Base-by-base conservation (phyloP, 768 basidiomycete genomes). In the Lactifluus echinatus region DNA sequence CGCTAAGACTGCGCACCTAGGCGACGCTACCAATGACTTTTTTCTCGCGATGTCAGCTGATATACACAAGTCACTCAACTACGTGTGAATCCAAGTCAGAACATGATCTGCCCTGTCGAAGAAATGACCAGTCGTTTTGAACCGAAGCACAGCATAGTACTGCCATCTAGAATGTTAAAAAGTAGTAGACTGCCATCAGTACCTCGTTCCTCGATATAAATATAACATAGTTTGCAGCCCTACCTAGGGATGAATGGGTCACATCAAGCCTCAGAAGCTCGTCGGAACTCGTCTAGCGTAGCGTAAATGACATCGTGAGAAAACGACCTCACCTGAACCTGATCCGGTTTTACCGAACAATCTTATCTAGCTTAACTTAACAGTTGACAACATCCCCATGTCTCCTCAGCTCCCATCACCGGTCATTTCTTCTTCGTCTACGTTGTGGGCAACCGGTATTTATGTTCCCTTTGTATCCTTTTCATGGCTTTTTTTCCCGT, bases 401-500 rank as follows among this genome's bases (percentile, higher is more conserved):
- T 51, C 53, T 55, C 64, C 63, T 61, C 62, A 61, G 33, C 55
- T 51, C 4, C 55, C 62, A 39, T 63, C 62, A 8, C 59, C 62
- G 1, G 28, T 62, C 8, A 29, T 61, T 26, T 70, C 80, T 0
- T 76, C 82, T 12, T 77, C 84, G 12, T 71, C 79, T 8, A 81
- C 79, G 3, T 74, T 89, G 53, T 89, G 87, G 87, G 87, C 87
- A 50, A 86, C 84, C 66, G 82, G 87, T 87, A 74, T 53, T 39
- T 55, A 10, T 42, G 53, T 4, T 36, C 29, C 26, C 17, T 44
- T 8, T 17, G 21, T 31, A 26, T 17, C 37, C 19, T 26, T 29
- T n/a, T n/a, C n/a, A n/a, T n/a, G n/a, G n/a, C n/a, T 19, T 45
- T 7, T 19, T 26, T 29, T 28, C 21, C 44, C 15, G 44, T 59